Evolutionary conservation across 306 rosid species (phyloP), one percentile per base, ranked within the genome.

Genomic region (Abrus pulchellus): DNA sequence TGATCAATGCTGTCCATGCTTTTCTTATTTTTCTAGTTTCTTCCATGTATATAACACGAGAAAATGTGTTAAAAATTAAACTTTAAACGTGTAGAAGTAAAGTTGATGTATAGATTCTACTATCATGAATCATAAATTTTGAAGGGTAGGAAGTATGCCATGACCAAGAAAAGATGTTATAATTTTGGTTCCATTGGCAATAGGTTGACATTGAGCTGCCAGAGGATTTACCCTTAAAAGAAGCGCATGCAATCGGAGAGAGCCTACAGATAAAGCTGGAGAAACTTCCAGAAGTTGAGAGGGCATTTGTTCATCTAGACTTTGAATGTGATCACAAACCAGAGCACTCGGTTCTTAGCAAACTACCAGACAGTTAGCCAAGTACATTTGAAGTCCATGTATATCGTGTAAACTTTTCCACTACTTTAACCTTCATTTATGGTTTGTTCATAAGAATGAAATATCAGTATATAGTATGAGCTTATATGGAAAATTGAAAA

Each of bases 261-360:
- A 54, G 82, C 9, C 83, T 89, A 34, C 97, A 91, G 78, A 78
- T 86, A 72, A 89, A 91, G 72, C 69, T 89, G 0, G 96, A 93
- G 69, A 88, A 87, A 55, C 91, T 93, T 69, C 86, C 91, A 11
- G 97, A 91, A 79, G 96, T 90, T 8, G 96, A 93, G 82, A 80
- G 87, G 8, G 87, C 87, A 74, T 93, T 91, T 73, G 97, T 93
- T 83, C 97, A 93, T 82, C 88, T 93, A 4, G 97, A 93, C 87
- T 93, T 87, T 8, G 97, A 93, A 83, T 93, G 97, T 43, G 97
- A 91, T 3, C 97, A 93, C 85, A 93, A 93, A 65, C 97, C 97
- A 27, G 97, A 93, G 76, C 97, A 93, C 82, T 83, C 84, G 9
- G 88, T 93, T 53, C 97, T 86, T 53, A 9, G 20, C 83, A 85